Conservation (phyloP, 441 rosid genomes). For the Pelargonium australe region DNA sequence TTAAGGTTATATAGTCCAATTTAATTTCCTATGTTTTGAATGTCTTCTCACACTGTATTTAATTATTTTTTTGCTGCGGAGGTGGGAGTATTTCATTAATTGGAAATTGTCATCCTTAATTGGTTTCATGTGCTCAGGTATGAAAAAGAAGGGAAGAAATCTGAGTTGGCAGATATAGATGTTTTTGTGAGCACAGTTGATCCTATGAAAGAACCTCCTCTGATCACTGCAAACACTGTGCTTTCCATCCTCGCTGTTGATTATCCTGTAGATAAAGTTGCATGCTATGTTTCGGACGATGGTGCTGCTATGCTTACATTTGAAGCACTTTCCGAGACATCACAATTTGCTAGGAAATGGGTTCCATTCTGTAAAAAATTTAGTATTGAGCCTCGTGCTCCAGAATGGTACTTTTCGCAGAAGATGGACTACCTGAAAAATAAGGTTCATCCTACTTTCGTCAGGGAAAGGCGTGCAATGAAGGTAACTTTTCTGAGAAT, state of each 20-base stretch:
- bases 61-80: not conserved
- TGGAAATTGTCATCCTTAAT: too few relatives aligned
- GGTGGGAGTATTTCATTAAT: too few relatives aligned
- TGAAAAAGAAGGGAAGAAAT: slow-evolving; percentile 85
- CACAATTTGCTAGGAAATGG: slow-evolving; percentile 94
- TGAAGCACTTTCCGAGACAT: slow-evolving; percentile 94
- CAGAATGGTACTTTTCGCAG: slow-evolving; percentile 86
- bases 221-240: slow-evolving; percentile 94
- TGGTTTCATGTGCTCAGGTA: slow-evolving; percentile 38
- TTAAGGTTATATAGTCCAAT: not conserved
- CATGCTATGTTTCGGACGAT: slow-evolving; percentile 94
- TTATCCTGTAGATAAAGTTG: slow-evolving; percentile 86
- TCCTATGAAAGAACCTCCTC: slow-evolving; percentile 94
- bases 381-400: slow-evolving; percentile 88
- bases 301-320: slow-evolving; percentile 99
- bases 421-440: slow-evolving; percentile 79
- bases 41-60: not conserved
- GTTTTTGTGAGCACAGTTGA: slow-evolving; percentile 93
- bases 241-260: slow-evolving; percentile 92
- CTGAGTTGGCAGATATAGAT: slow-evolving; percentile 63
- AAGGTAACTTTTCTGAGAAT: slow-evolving; percentile 39
- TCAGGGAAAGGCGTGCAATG: slow-evolving; percentile 82
- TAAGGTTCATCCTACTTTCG: slow-evolving; percentile 70
- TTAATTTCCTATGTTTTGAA: not conserved
- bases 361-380: slow-evolving; percentile 91